A percentile compares a stretch with the other conserved stretches of the same genome.
Conservation (phyloP, 495 filamentous ascomycete genomes). For the Penicillium silybi region DNA sequence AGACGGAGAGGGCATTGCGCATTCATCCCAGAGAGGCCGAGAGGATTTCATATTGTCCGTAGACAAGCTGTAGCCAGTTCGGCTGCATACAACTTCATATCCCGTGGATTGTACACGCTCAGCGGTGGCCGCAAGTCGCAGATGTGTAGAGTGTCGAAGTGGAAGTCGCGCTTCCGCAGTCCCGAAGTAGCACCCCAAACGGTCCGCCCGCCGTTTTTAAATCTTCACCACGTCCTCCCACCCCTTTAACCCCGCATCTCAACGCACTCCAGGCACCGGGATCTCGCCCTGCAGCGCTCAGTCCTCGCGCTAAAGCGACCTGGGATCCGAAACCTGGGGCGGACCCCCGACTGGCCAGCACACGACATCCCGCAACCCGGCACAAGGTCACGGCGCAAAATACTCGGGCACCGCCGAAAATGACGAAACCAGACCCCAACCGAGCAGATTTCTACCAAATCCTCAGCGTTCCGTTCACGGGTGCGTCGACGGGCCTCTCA, state of each 20-base stretch:
- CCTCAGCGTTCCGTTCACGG: conserved; percentile 45
- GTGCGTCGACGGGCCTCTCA: conserved; percentile 16
- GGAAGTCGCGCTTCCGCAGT: neutral
- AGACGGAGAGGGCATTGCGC: neutral
- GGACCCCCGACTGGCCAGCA: neutral
- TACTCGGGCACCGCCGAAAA: conserved; percentile 8
- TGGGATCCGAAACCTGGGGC: neutral
- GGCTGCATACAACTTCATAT: neutral
- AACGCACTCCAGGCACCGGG: neutral
- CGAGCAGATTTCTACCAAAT: conserved; percentile 48
- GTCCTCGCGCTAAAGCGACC: conserved; percentile 1
- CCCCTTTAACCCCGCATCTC: conserved; percentile 7
- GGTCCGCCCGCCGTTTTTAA: neutral
- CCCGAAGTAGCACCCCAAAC: conserved; percentile 3
- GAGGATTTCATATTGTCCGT: neutral
- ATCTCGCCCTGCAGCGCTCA: conserved; percentile 1
- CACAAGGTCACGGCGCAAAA: neutral
- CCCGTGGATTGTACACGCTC: neutral
- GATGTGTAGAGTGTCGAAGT: neutral
- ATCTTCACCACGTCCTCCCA: neutral
- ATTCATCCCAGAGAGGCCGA: neutral
- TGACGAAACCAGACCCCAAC: conserved; percentile 17
- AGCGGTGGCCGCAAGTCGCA: neutral
- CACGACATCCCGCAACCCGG: neutral
- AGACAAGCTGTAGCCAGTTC: neutral